Conservation (phyloP, 306 rosid species). For the Betula pendula region DNA sequence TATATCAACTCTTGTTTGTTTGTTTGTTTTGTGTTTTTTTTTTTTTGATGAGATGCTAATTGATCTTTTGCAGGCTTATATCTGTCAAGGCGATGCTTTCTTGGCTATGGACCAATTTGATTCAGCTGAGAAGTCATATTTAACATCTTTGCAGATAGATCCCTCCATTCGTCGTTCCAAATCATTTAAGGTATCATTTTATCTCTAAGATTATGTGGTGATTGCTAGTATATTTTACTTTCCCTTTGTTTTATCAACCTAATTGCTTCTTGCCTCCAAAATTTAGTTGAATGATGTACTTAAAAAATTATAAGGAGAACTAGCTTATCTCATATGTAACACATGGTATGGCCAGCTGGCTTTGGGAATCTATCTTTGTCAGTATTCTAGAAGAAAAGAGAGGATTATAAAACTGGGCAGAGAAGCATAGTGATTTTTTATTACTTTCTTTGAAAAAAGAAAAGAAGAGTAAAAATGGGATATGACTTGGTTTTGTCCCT, state of each 20-base stretch:
- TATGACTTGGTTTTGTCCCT: too few species aligned
- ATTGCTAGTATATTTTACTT: background rate
- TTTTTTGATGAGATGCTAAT: background rate
- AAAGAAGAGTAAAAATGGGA: too few species aligned
- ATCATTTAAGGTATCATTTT: slow-evolving; percentile 67
- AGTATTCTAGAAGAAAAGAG: background rate
- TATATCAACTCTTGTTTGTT: too few species aligned
- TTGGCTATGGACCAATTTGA: slow-evolving; percentile 58
- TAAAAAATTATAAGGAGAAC: too few species aligned
- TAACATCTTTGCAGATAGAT: slow-evolving; percentile 58
- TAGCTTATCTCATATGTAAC: too few species aligned
- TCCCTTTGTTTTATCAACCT: too few species aligned
- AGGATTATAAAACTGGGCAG: background rate
- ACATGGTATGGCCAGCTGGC: background rate
- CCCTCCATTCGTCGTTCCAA: slow-evolving; percentile 74
- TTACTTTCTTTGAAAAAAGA: background rate
- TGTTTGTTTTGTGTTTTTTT: background rate
- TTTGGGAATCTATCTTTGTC: background rate
- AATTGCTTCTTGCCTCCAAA: too few species aligned
- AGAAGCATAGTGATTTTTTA: background rate
- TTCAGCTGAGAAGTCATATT: slow-evolving; percentile 69
- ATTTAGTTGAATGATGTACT: too few species aligned
- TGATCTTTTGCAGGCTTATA: slow-evolving; percentile 63
- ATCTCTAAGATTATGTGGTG: background rate
- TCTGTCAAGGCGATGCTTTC: slow-evolving; percentile 78